Percentiles rank a stretch among this genome's conserved stretches.
Conservation (phyloP, 352 stramenopile genomes). For the Globisporangium rhizosaccharum region DNA sequence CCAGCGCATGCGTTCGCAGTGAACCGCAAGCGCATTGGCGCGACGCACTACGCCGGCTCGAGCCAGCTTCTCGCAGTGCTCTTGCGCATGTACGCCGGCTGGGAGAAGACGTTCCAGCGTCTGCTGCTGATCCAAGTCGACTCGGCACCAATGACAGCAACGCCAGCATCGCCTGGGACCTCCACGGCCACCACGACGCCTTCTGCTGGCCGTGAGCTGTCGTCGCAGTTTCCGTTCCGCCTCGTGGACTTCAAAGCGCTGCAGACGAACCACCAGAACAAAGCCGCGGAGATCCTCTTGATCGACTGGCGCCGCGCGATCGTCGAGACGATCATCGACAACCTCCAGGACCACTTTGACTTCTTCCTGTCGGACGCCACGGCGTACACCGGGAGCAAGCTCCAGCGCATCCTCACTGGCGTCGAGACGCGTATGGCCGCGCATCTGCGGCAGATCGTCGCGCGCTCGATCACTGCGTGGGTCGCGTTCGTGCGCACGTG, state of each 20-base stretch:
- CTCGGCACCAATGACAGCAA: not conserved
- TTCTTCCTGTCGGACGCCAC: slow-evolving; percentile 86
- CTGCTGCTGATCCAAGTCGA: slow-evolving; percentile 67
- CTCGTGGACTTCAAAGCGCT: slow-evolving; percentile 82
- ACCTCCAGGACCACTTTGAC: slow-evolving; percentile 91
- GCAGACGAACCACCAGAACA: slow-evolving; percentile 72
- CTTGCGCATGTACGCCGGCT: slow-evolving; percentile 85
- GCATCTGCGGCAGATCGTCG: slow-evolving; percentile 76
- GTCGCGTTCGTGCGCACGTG: slow-evolving; percentile 41
- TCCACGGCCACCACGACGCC: not conserved
- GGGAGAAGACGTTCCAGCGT: slow-evolving; percentile 86
- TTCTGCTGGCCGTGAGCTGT: slow-evolving; percentile 22
- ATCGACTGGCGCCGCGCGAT: slow-evolving; percentile 88
- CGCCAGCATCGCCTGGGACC: not conserved
- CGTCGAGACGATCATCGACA: slow-evolving; percentile 91
- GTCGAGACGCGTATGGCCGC: slow-evolving; percentile 83
- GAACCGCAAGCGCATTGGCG: slow-evolving; percentile 41
- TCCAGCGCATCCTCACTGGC: slow-evolving; percentile 78
- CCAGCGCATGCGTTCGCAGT: slow-evolving; percentile 59
- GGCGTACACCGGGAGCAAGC: slow-evolving; percentile 42
- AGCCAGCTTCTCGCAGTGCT: slow-evolving; percentile 71
- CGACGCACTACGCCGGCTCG: slow-evolving; percentile 50
- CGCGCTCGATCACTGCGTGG: slow-evolving; percentile 52
- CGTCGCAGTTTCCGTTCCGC: slow-evolving; percentile 73
- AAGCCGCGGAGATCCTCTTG: slow-evolving; percentile 63